Conservation (phyloP, 2,329 filamentous ascomycete genomes). For the Colletotrichum spinosum region DNA sequence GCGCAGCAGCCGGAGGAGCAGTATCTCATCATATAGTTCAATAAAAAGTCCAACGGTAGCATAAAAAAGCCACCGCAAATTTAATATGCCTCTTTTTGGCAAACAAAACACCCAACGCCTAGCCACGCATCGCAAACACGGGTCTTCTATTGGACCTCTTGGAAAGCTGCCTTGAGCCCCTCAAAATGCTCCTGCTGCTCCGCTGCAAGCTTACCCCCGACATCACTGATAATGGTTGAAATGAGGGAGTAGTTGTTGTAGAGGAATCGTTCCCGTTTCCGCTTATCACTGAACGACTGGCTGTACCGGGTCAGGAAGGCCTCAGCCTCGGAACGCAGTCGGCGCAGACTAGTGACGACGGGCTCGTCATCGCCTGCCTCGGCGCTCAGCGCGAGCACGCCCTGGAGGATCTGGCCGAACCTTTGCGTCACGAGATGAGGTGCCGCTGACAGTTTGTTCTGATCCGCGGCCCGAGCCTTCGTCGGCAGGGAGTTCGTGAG, state of each 20-base stretch:
- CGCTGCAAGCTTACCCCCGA: slow-evolving; percentile 75
- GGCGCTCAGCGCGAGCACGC: slow-evolving; percentile 83
- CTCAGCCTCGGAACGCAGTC: slow-evolving; percentile 85
- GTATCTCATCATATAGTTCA: slow-evolving; percentile 17
- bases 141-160: slow-evolving; percentile 51
- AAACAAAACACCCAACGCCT: slow-evolving; percentile 23
- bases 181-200: slow-evolving; percentile 85
- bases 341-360: slow-evolving; percentile 81
- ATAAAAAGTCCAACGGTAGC: neutral
- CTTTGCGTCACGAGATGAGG: slow-evolving; percentile 93
- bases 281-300: slow-evolving; percentile 79
- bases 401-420: slow-evolving; percentile 93
- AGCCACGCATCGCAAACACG: slow-evolving; percentile 11
- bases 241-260: slow-evolving; percentile 97
- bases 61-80: slow-evolving; percentile 11
- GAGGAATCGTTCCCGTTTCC: slow-evolving; percentile 88
- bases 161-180: slow-evolving; percentile 69
- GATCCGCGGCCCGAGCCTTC: slow-evolving; percentile 54
- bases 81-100: slow-evolving; percentile 23
- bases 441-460: slow-evolving; percentile 76
- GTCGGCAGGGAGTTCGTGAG: slow-evolving; percentile 66
- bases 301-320: slow-evolving; percentile 83
- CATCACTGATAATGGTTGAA: slow-evolving; percentile 89
- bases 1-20: neutral
- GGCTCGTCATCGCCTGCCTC: slow-evolving; percentile 96